A percentile compares a stretch with the other conserved stretches of the same genome.
Conservation (phyloP, 2,329 filamentous ascomycete species). For the Lecanicillium sp. region DNA sequence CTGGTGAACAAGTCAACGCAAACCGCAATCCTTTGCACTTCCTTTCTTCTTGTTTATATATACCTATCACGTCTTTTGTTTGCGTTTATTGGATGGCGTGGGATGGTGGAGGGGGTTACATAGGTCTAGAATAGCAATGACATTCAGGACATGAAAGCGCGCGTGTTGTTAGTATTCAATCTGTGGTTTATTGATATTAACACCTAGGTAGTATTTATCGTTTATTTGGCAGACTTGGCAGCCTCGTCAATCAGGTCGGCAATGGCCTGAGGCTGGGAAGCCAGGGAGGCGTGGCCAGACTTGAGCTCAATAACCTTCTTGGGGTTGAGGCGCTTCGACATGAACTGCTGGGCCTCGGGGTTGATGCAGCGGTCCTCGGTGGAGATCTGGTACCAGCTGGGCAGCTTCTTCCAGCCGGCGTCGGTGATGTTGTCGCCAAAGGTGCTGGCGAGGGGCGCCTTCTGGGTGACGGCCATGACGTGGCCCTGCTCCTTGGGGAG, state of each 20-base stretch:
- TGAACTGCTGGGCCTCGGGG: slow-evolving; percentile 6
- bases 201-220: too few relatives aligned
- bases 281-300: slow-evolving; percentile 5
- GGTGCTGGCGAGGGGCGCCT: slow-evolving; percentile 5
- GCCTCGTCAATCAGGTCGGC: slow-evolving; percentile 10
- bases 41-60: neutral
- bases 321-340: slow-evolving; percentile 1
- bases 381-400: slow-evolving; percentile 10
- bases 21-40: too few relatives aligned
- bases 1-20: neutral
- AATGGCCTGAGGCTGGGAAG: slow-evolving; percentile 3
- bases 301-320: slow-evolving; percentile 9
- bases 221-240: too few relatives aligned
- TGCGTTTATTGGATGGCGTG: too few relatives aligned
- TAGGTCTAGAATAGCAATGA: too few relatives aligned
- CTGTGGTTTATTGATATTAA: too few relatives aligned
- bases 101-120: too few relatives aligned
- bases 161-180: too few relatives aligned
- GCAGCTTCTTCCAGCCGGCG: slow-evolving; percentile 5
- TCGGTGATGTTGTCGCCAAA: slow-evolving; percentile 11
- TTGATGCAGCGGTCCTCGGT: slow-evolving; percentile 11
- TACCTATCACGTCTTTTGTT: neutral
- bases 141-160: too few relatives aligned
- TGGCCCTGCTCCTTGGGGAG: neutral
- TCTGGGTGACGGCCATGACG: slow-evolving; percentile 10